A percentile compares a stretch with the other conserved stretches of the same genome.
Conservation (phyloP, 2,329 filamentous ascomycete species). For the Cercospora sp. region DNA sequence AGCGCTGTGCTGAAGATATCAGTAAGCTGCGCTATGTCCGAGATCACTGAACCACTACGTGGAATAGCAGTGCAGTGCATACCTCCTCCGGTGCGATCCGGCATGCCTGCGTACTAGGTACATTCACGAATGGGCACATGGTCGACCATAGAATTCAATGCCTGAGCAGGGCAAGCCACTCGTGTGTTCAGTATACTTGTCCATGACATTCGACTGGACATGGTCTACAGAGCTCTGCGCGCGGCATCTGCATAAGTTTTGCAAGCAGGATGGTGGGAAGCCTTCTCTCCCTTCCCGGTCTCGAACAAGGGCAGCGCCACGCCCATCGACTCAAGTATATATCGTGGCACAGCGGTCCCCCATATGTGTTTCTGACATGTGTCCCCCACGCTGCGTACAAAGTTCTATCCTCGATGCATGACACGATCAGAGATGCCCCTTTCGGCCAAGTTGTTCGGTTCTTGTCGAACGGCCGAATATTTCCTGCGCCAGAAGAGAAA, state of each 20-base stretch:
- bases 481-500: conserved; percentile 13
- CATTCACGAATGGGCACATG: background rate
- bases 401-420: background rate
- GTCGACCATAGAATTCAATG: background rate
- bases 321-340: background rate
- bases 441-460: conserved; percentile 9
- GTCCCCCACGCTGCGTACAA: background rate
- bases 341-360: no score
- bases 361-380: no score
- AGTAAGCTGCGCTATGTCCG: background rate
- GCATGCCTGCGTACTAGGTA: background rate
- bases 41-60: background rate
- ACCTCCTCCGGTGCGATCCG: background rate
- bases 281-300: background rate
- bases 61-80: background rate
- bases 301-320: background rate
- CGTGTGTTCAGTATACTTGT: background rate
- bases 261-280: background rate
- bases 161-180: background rate
- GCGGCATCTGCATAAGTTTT: background rate
- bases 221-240: background rate
- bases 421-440: conserved; percentile 6
- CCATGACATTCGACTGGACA: background rate
- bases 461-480: background rate
- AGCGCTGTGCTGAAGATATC: background rate